Evolutionary conservation across 441 rosid genomes (phyloP).

Genomic region (Gossypium gossypioides): DNA sequence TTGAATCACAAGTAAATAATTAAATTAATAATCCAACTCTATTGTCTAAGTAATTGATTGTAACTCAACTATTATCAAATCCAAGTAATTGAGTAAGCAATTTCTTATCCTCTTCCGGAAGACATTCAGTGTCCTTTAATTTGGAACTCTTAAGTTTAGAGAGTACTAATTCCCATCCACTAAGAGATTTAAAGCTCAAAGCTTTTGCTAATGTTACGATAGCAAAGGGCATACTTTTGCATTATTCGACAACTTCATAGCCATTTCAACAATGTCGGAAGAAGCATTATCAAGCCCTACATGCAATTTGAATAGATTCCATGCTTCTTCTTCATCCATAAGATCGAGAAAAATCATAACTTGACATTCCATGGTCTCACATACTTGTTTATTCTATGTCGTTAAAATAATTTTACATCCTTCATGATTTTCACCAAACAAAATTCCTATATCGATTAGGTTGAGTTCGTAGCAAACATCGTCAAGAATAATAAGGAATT

Average conservation of each 20-base stretch:
- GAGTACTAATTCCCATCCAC: background rate
- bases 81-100: background rate
- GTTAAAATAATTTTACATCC: background rate
- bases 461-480: background rate
- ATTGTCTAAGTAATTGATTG: background rate
- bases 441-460: background rate
- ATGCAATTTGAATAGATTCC: background rate
- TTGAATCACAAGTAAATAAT: too few species aligned
- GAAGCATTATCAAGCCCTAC: background rate
- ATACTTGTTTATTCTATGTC: too few species aligned
- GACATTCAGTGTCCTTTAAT: background rate
- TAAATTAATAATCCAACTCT: too few species aligned
- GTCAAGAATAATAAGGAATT: background rate
- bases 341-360: background rate
- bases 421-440: background rate
- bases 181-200: background rate
- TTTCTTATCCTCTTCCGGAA: background rate
- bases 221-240: background rate
- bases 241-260: background rate
- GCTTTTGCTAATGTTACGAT: background rate
- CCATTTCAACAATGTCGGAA: background rate
- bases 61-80: background rate
- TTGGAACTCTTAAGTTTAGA: background rate
- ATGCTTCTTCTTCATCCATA: background rate
- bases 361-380: background rate